phyloP scores from a whole-genome alignment of 2,329 filamentous ascomycete genomes.

The Phaeosphaeriaceae sp. region DNA sequence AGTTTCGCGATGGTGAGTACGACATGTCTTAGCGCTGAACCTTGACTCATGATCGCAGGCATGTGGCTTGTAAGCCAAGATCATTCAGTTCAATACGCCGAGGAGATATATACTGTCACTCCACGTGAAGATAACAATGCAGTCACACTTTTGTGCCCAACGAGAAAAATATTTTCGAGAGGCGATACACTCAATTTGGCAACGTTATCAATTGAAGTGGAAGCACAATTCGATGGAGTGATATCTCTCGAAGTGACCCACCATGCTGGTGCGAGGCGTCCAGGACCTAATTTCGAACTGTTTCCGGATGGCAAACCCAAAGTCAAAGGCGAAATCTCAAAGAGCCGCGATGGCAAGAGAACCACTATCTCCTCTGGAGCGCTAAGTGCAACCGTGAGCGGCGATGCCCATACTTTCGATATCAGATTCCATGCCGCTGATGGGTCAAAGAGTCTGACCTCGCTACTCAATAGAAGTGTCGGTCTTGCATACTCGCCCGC shows the following conservation, averaged over 20 bases:
- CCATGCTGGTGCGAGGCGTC: constrained; percentile 61
- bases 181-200: constrained; percentile 64
- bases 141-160: constrained; percentile 64
- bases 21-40: neutral
- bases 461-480: constrained; percentile 62
- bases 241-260: constrained; percentile 66
- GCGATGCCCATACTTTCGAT: constrained; percentile 60
- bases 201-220: constrained; percentile 64
- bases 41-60: constrained; percentile 39
- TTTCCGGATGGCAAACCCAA: constrained; percentile 61
- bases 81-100: constrained; percentile 68
- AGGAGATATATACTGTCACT: constrained; percentile 65
- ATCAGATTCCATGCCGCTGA: constrained; percentile 63
- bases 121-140: constrained; percentile 55
- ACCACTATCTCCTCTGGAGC: constrained; percentile 61
- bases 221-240: constrained; percentile 65
- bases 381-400: constrained; percentile 60
- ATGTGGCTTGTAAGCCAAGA: constrained; percentile 70
- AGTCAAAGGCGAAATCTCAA: constrained; percentile 47
- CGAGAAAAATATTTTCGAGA: constrained; percentile 60
- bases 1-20: constrained; percentile 64
- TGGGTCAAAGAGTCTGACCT: constrained; percentile 60
- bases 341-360: constrained; percentile 45
- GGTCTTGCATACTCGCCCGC: constrained; percentile 65
- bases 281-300: constrained; percentile 65